Percentiles rank a stretch among this genome's conserved stretches.
These are phyloP conservation scores for Plenodomus tracheiphilus DNA, from an alignment of 2,329 filamentous ascomycete species.

Conservation along the genomic window DNA sequence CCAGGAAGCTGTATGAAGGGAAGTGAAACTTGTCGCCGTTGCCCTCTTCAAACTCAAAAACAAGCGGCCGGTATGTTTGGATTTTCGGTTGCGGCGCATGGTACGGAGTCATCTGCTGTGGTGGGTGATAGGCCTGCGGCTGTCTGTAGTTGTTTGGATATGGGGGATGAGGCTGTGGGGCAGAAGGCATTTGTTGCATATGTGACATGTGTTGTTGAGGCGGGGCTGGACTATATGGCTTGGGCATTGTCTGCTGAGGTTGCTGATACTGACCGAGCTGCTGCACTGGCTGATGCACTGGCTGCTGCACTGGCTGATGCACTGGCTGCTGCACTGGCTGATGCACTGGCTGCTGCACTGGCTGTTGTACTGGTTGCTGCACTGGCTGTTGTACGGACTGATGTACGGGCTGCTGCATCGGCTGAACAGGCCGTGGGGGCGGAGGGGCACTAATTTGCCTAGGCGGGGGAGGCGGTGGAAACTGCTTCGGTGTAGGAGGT, in stretches of 20 bases:
- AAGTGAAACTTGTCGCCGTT: slow-evolving; percentile 76
- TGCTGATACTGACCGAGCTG: slow-evolving; percentile 6
- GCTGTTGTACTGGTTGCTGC: slow-evolving; percentile 5
- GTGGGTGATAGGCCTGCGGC: slow-evolving; percentile 26
- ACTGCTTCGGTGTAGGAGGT: slow-evolving; percentile 10
- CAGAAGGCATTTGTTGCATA: slow-evolving; percentile 21
- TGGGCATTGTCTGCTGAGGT: slow-evolving; percentile 6
- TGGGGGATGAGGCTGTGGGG: slow-evolving; percentile 22
- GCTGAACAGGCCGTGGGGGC: slow-evolving; percentile 7
- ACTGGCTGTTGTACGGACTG: slow-evolving; percentile 1
- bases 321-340: neutral
- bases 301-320: neutral
- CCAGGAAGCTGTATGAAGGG: slow-evolving; percentile 75
- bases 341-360: neutral
- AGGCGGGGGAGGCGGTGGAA: slow-evolving; percentile 9
- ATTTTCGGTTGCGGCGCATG: slow-evolving; percentile 48
- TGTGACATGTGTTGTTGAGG: slow-evolving; percentile 6
- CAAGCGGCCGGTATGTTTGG: slow-evolving; percentile 41
- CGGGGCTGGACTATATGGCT: slow-evolving; percentile 7
- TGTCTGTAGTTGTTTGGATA: slow-evolving; percentile 28
- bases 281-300: neutral
- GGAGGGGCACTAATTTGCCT: slow-evolving; percentile 17
- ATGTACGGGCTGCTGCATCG: neutral
- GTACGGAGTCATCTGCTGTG: slow-evolving; percentile 32
- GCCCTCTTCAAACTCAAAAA: slow-evolving; percentile 46